phyloP scores from a whole-genome alignment of 2,329 filamentous ascomycete genomes.

The Claviceps purpurea region DNA sequence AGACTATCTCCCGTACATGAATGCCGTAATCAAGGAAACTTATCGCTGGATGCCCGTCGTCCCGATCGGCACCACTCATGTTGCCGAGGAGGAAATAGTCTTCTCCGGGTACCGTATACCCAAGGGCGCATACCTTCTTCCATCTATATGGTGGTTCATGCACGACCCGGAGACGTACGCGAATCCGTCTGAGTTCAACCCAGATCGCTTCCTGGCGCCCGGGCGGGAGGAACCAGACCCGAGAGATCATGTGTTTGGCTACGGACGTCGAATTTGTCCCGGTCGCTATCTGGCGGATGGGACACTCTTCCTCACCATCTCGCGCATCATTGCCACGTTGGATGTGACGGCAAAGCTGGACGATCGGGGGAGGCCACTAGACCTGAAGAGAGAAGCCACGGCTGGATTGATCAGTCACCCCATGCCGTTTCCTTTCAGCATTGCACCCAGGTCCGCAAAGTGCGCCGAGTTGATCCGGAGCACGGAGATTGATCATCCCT shows the following conservation, averaged over 20 bases:
- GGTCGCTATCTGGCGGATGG: slow-evolving; percentile 19
- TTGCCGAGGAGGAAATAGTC: slow-evolving; percentile 17
- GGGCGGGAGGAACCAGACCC: slow-evolving; percentile 17
- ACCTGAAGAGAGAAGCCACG: slow-evolving; percentile 2
- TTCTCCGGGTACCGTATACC: slow-evolving; percentile 15
- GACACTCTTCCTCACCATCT: slow-evolving; percentile 21
- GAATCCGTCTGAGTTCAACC: slow-evolving; percentile 19
- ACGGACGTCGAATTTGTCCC: slow-evolving; percentile 22
- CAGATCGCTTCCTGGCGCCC: slow-evolving; percentile 17
- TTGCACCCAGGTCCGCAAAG: slow-evolving; percentile 2
- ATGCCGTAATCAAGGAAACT: slow-evolving; percentile 17
- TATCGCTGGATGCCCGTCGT: slow-evolving; percentile 18
- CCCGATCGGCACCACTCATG: slow-evolving; percentile 24
- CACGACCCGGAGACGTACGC: slow-evolving; percentile 58
- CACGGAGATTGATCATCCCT: slow-evolving; percentile 5
- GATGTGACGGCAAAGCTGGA: slow-evolving; percentile 16
- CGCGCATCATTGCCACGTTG: slow-evolving; percentile 32
- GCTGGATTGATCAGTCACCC: slow-evolving; percentile 3
- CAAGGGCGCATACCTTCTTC: slow-evolving; percentile 13
- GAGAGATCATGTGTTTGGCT: slow-evolving; percentile 17
- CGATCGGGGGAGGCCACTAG: slow-evolving; percentile 23
- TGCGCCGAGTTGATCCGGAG: neutral
- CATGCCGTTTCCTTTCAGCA: neutral
- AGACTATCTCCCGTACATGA: slow-evolving; percentile 28
- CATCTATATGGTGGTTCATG: slow-evolving; percentile 24